Evolutionary conservation across 192 early-diverging fungal species (phyloP).

Genomic region (Anaeromyces robustus): DNA sequence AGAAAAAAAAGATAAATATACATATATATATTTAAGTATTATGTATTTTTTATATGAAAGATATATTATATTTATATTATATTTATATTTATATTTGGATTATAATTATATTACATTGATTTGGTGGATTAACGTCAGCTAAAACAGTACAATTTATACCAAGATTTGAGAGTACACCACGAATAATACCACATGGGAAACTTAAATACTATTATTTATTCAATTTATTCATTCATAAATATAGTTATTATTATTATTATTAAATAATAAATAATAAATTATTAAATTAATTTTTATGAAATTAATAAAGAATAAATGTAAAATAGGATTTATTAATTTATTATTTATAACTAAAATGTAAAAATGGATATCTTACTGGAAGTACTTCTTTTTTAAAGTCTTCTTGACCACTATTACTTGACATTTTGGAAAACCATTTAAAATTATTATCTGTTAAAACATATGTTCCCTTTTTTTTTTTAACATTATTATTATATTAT

Average conservation of each 20-base stretch:
- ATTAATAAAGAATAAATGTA: too few relatives aligned
- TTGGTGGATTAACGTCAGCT: constrained; percentile 68
- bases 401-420: constrained; percentile 54
- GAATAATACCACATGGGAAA: constrained; percentile 92
- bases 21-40: too few relatives aligned
- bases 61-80: too few relatives aligned
- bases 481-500: too few relatives aligned
- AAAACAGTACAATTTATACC: constrained; percentile 73
- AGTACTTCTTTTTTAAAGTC: constrained; percentile 64
- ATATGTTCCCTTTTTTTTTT: constrained; percentile 63
- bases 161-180: constrained; percentile 81
- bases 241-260: background rate
- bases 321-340: too few relatives aligned
- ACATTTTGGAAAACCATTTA: constrained; percentile 87
- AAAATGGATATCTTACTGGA: too few relatives aligned
- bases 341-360: too few relatives aligned
- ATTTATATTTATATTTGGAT: too few relatives aligned
- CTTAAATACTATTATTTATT: constrained; percentile 54
- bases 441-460: constrained; percentile 97
- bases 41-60: too few relatives aligned
- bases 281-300: too few relatives aligned
- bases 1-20: background rate
- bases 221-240: background rate
- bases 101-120: constrained; percentile 68
- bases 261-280: background rate